Conservation (phyloP, 768 basidiomycete genomes). For the Lepiota brunneoincarnata region DNA sequence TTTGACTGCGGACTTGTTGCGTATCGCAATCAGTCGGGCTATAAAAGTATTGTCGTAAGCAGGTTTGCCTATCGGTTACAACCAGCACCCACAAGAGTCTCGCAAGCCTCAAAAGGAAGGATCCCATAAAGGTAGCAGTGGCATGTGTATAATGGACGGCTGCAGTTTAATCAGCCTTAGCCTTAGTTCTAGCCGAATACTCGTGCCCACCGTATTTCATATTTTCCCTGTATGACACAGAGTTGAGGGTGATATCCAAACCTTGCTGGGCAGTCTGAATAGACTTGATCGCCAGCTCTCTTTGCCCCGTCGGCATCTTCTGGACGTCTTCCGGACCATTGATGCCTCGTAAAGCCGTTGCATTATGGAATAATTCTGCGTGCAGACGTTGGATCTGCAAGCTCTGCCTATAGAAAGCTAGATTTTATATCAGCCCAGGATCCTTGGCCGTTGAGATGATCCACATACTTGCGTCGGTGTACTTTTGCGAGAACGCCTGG, state of each 20-base stretch:
- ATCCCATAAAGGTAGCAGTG: slow-evolving; percentile 91
- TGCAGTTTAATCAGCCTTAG: slow-evolving; percentile 23
- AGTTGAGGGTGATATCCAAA: slow-evolving; percentile 82
- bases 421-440: slow-evolving; percentile 1
- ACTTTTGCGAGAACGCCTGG: slow-evolving; percentile 75
- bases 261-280: slow-evolving; percentile 80
- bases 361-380: slow-evolving; percentile 82
- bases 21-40: slow-evolving; percentile 86
- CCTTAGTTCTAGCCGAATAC: background rate
- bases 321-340: slow-evolving; percentile 84
- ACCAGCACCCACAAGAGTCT: slow-evolving; percentile 72
- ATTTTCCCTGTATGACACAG: slow-evolving; percentile 82
- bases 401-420: slow-evolving; percentile 87
- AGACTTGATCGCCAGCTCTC: slow-evolving; percentile 76
- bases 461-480: slow-evolving; percentile 70
- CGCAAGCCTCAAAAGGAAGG: slow-evolving; percentile 81
- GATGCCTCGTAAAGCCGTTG: slow-evolving; percentile 79
- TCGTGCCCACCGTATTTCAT: slow-evolving; percentile 78
- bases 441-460: background rate
- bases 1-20: slow-evolving; percentile 66
- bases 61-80: background rate
- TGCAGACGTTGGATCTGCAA: slow-evolving; percentile 85
- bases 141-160: slow-evolving; percentile 92
- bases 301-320: slow-evolving; percentile 76
- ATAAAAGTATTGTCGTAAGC: slow-evolving; percentile 5